Evolutionary conservation across 2,329 filamentous ascomycete species (phyloP).

Genomic region (Monilinia polystroma): DNA sequence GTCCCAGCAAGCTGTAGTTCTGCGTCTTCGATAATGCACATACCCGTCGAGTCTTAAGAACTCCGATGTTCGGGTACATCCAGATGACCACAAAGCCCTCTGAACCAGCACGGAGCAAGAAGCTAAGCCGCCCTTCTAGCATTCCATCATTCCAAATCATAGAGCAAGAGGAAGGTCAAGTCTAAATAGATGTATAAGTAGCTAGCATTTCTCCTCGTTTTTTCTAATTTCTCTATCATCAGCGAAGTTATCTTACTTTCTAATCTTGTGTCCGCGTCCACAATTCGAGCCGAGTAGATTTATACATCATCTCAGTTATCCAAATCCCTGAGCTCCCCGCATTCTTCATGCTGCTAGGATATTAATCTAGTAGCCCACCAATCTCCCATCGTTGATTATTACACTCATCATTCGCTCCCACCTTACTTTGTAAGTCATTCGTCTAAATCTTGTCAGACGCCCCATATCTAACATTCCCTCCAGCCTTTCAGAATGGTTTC

Average conservation of each 20-base stretch:
- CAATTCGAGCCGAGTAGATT: not conserved
- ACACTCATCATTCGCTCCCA: slow-evolving; percentile 27
- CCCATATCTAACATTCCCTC: slow-evolving; percentile 19
- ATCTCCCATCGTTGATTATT: slow-evolving; percentile 29
- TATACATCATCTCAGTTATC: slow-evolving; percentile 4
- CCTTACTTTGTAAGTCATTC: slow-evolving; percentile 25
- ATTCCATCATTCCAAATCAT: not conserved
- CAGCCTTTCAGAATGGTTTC: slow-evolving; percentile 19
- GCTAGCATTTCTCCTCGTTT: not conserved
- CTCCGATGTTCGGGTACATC: slow-evolving; percentile 6
- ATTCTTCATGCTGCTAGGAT: not conserved
- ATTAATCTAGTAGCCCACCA: slow-evolving; percentile 21
- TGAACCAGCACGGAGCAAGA: slow-evolving; percentile 4
- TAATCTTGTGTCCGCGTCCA: not conserved
- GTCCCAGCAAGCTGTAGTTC: not conserved
- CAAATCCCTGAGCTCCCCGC: not conserved
- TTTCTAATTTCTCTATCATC: not conserved
- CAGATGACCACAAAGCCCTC: slow-evolving; percentile 14
- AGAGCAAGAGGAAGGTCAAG: not conserved
- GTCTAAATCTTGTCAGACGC: slow-evolving; percentile 8
- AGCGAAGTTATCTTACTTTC: slow-evolving; percentile 10
- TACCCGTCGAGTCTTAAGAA: not conserved
- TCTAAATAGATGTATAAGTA: slow-evolving; percentile 9
- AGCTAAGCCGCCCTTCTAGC: slow-evolving; percentile 12
- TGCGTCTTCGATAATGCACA: slow-evolving; percentile 7